Evolutionary conservation across 2,329 filamentous ascomycete species (phyloP), one percentile per base, ranked within the genome.

Genomic region (Aspergillus hiratsukae): DNA sequence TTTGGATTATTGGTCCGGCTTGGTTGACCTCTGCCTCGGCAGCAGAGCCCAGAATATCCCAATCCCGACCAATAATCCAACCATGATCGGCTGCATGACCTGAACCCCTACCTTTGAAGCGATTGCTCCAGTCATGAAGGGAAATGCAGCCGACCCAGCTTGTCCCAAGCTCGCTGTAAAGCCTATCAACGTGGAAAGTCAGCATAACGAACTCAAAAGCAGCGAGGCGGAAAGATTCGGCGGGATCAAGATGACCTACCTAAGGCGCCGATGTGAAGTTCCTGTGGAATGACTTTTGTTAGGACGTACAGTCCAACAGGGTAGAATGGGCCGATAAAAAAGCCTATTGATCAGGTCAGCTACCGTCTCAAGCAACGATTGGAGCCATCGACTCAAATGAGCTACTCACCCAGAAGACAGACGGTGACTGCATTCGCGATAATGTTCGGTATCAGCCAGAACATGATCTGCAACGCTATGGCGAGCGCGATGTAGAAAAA

Each of bases 261-360:
- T 43, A 66, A 62, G 25, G 61, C 63, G 7, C 64, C 64, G 23
- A 65, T 54, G 40, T 66, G 63, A 41, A 66, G 57, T 11, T 66
- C 64, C 23, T 54, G 58, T 19, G 64, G 63, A 53, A 66, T 52
- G 7, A 65, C 57, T 37, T 64, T 55, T 10, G 61, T 65, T 21
- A 66, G 61, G 28, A 66, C 55, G 40, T 64, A 66, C 2, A 66
- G 54, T 3, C 64, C 63, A 29, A 66, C 64, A 21, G 64, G 64
- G 54, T 66, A 66, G 49, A 65, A 63, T 9, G 64, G 64, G n/a
- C 64, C 64, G 37, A 65, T 65, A 52, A 66, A 64, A 41, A 66
- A 66, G n/a, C 64, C 64, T 66, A 1, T 31, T 23, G 37, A 31
- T 7, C 31, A 31, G n/a, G 27, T 40, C 27, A 41, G 60, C 14